Evolutionary conservation across 805 yeast genomes (phyloP).

Genomic region (Sporopachydermia quercuum): DNA sequence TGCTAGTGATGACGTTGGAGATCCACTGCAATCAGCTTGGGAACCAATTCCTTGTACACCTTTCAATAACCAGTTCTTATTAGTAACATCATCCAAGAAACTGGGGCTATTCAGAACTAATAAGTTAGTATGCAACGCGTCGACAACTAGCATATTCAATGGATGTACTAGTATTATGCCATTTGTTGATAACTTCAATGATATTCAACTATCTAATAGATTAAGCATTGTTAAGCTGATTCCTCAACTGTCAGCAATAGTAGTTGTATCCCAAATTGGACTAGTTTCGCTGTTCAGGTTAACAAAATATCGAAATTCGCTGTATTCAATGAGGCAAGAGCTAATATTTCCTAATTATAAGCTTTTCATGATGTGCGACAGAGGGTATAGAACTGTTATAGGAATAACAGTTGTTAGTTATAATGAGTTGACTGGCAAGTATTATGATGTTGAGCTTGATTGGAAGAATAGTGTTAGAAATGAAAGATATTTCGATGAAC

Average conservation of each 20-base stretch:
- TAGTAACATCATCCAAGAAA: not conserved
- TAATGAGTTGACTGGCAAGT: not conserved
- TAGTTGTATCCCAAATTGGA: conserved; percentile 30
- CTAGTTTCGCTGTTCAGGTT: conserved; percentile 26
- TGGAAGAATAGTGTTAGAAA: too few relatives aligned
- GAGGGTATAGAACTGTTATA: not conserved
- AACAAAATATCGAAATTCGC: conserved; percentile 24
- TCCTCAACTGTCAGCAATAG: conserved; percentile 25
- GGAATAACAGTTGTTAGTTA: not conserved
- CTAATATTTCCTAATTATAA: conserved; percentile 17
- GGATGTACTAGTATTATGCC: not conserved
- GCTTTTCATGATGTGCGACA: not conserved
- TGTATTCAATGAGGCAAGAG: conserved; percentile 29
- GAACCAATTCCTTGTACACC: conserved; percentile 1
- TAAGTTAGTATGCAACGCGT: conserved; percentile 1
- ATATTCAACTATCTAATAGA: conserved; percentile 12
- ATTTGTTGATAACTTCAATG: conserved; percentile 1
- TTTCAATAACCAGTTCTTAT: not conserved
- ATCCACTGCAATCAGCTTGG: not conserved
- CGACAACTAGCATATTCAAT: not conserved
- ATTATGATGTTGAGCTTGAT: not conserved
- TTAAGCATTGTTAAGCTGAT: conserved; percentile 20
- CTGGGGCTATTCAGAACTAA: not conserved
- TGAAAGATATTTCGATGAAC: too few relatives aligned
- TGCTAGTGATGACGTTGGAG: not conserved